Evolutionary conservation across 73 alveolate genomes (phyloP).

Genomic region (Paramecium primaurelia): DNA sequence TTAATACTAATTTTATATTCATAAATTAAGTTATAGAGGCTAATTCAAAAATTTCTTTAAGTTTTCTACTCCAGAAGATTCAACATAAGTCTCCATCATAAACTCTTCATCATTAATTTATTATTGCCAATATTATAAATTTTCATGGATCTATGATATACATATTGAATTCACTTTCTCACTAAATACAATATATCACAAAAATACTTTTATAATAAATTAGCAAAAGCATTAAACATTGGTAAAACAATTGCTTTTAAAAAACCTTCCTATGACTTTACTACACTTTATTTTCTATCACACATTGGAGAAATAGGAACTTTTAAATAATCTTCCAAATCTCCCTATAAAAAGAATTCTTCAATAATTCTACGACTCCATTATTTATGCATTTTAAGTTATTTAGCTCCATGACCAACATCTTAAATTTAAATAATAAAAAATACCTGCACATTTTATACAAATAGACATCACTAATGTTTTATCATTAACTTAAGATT

Average conservation of each 20-base stretch:
- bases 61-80: background rate
- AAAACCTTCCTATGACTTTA: slow-evolving; percentile 34
- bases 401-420: slow-evolving; percentile 57
- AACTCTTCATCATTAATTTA: background rate
- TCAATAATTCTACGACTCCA: slow-evolving; percentile 49
- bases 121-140: background rate
- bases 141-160: background rate
- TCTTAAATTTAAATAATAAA: background rate
- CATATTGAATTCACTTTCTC: background rate
- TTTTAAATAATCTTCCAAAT: slow-evolving; percentile 8
- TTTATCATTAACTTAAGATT: background rate
- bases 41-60: slow-evolving; percentile 25
- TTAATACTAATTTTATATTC: background rate
- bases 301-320: slow-evolving; percentile 56
- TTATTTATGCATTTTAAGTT: background rate
- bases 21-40: background rate
- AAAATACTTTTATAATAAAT: background rate
- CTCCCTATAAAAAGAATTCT: slow-evolving; percentile 60
- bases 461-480: slow-evolving; percentile 15
- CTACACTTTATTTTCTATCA: slow-evolving; percentile 36
- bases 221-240: slow-evolving; percentile 13
- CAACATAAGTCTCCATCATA: slow-evolving; percentile 6
- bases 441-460: slow-evolving; percentile 51
- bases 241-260: slow-evolving; percentile 25
- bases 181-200: background rate